Conservation (phyloP, 805 yeast genomes). For the Zygoascus tannicola region DNA sequence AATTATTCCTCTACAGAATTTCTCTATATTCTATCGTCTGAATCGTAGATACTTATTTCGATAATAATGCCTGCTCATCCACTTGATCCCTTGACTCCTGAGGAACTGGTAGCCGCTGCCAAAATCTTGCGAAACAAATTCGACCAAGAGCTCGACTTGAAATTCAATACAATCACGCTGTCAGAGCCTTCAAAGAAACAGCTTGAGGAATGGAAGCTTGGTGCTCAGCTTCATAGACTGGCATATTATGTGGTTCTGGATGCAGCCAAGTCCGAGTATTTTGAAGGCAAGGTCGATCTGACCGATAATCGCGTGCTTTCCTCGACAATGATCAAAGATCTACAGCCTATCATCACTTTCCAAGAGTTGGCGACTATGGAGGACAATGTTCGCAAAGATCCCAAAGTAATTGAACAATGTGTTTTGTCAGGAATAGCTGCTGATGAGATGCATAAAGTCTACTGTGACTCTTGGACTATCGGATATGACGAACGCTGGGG, state of each 20-base stretch:
- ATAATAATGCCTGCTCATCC: too few species aligned
- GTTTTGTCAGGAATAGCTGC: slow-evolving; percentile 58
- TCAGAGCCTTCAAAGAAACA: slow-evolving; percentile 61
- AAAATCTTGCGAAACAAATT: slow-evolving; percentile 40
- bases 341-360: slow-evolving; percentile 67
- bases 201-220: slow-evolving; percentile 53
- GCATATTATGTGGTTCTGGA: slow-evolving; percentile 58
- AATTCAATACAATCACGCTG: slow-evolving; percentile 59
- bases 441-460: slow-evolving; percentile 48
- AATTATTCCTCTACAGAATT: too few species aligned
- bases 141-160: slow-evolving; percentile 28
- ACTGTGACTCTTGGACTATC: slow-evolving; percentile 65
- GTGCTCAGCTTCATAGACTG: slow-evolving; percentile 46
- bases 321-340: slow-evolving; percentile 44
- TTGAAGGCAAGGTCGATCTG: slow-evolving; percentile 63
- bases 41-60: too few species aligned
- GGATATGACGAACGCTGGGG: slow-evolving; percentile 77
- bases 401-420: slow-evolving; percentile 65
- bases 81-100: slow-evolving; percentile 46
- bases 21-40: too few species aligned
- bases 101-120: slow-evolving; percentile 54
- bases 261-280: slow-evolving; percentile 49
- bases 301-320: slow-evolving; percentile 39
- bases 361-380: slow-evolving; percentile 58
- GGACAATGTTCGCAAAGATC: slow-evolving; percentile 57